Conservation (phyloP, 176 grass and related monocot genomes). For the Pharus latifolius region DNA sequence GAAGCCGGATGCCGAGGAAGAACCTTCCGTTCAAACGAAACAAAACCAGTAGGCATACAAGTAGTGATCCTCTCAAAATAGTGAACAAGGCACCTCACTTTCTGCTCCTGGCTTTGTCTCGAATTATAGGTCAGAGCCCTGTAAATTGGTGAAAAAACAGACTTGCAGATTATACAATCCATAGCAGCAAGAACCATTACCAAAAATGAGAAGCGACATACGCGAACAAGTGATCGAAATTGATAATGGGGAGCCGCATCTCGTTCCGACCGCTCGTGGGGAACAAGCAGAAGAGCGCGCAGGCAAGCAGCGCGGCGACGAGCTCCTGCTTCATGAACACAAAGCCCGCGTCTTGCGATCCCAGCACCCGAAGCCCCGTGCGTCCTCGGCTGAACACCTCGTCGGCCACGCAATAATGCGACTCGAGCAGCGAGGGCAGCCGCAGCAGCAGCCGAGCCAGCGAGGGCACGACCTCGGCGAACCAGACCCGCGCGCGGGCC, state of each 20-base stretch:
- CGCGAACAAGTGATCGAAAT: conserved; percentile 73
- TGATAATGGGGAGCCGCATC: conserved; percentile 51
- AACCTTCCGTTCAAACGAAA: conserved; percentile 86
- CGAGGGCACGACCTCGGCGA: conserved; percentile 43
- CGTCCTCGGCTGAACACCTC: conserved; percentile 11
- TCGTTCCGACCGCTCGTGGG: conserved; percentile 44
- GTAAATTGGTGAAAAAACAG: not conserved
- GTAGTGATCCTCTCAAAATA: conserved; percentile 84
- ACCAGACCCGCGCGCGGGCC: conserved; percentile 61
- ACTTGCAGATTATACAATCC: not conserved
- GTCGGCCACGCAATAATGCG: conserved; percentile 42
- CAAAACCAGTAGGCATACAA: conserved; percentile 29
- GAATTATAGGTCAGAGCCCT: conserved; percentile 35
- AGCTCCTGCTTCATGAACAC: conserved; percentile 72
- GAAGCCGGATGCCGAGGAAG: conserved; percentile 14
- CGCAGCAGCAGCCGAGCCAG: conserved; percentile 60
- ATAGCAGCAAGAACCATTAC: not conserved
- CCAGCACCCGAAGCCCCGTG: conserved; percentile 52
- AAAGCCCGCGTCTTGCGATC: conserved; percentile 36
- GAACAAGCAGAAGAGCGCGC: conserved; percentile 84
- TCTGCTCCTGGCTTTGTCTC: conserved; percentile 65
- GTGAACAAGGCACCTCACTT: conserved; percentile 71
- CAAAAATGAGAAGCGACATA: conserved; percentile 17
- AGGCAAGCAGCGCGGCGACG: conserved; percentile 63
- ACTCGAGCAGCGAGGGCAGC: conserved; percentile 64